Base-by-base conservation (phyloP, 1,284 basidiomycete species). In the Moesziomyces globuligerus region DNA sequence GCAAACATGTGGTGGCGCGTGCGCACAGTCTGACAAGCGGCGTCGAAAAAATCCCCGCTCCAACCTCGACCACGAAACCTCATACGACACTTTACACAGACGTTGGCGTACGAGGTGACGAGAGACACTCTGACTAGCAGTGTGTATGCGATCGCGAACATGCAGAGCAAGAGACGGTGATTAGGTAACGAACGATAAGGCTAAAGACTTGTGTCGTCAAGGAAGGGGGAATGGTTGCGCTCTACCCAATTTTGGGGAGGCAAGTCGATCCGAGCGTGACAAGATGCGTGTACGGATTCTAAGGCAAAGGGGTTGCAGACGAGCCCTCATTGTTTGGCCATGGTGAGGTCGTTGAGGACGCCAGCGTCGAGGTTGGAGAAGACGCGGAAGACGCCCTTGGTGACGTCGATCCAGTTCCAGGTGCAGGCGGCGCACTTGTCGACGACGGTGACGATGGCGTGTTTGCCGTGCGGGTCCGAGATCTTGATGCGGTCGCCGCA, bases 301-400 rank as follows among this genome's bases (percentile, higher is more conserved):
- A n/a, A n/a, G n/a, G n/a, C n/a, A n/a, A n/a, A n/a, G n/a, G n/a
- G n/a, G n/a, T n/a, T n/a, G n/a, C n/a, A n/a, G n/a, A n/a, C n/a
- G n/a, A n/a, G n/a, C n/a, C n/a, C n/a, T n/a, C 24, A 61, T 13
- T 41, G 28, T 46, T 50, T 68, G 41, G 20, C 50, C 17, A 72
- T 43, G 6, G 17, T 50, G 15, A 72, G 18, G 21, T 39, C 58
- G 4, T 57, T 10, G 38, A 72, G 29, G 0, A 64, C 60, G 20
- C 70, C 70, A 1, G 34, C 26, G 9, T 52, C 44, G 36, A 72
- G 38, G 4, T 13, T 7, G 11, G 13, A 34, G 23, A 72, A 60
- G 3, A 34, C 11, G 15, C 20, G 23, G 38, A 73, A 73, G 7
- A 69, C 71, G 15, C 60, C 71, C 51, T 73, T 69, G 6, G 71